Evolutionary conservation across 352 stramenopile genomes (phyloP).

Genomic region (Globisporangium uncinulatum): DNA sequence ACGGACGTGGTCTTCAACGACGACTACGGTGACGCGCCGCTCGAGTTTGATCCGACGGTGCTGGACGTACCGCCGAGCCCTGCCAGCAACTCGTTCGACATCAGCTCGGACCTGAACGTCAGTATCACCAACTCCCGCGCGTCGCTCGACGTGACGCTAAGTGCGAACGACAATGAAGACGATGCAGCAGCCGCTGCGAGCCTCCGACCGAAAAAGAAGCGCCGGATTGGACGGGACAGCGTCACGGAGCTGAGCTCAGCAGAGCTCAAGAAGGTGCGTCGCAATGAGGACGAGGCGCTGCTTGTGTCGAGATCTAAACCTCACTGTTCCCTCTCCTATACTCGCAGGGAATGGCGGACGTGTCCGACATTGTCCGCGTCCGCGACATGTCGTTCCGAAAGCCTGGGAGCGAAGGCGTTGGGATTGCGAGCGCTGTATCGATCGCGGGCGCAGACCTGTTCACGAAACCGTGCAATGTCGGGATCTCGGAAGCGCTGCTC

Average conservation of each 20-base stretch:
- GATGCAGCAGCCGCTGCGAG: conserved; percentile 18
- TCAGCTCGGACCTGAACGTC: conserved; percentile 64
- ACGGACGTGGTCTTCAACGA: conserved; percentile 54
- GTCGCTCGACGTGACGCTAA: conserved; percentile 46
- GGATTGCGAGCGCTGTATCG: conserved; percentile 9
- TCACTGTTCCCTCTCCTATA: neutral
- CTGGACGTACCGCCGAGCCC: conserved; percentile 31
- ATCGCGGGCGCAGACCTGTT: conserved; percentile 43
- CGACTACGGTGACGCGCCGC: conserved; percentile 38
- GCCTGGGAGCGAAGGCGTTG: conserved; percentile 12
- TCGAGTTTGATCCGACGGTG: conserved; percentile 38
- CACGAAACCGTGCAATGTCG: conserved; percentile 37
- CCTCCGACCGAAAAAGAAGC: conserved; percentile 66
- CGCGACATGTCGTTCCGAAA: conserved; percentile 39
- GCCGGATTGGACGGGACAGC: conserved; percentile 72
- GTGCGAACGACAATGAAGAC: conserved; percentile 37
- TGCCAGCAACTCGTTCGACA: conserved; percentile 41
- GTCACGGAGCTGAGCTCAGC: conserved; percentile 76
- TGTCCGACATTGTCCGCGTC: conserved; percentile 63
- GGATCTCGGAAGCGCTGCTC: conserved; percentile 59
- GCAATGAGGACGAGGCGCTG: neutral
- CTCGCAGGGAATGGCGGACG: conserved; percentile 51
- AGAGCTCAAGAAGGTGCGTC: conserved; percentile 56
- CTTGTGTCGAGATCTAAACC: neutral
- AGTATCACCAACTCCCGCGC: conserved; percentile 59